phyloP scores from a whole-genome alignment of 1,139 yeast species.

The Wickerhamomyces sp. region DNA sequence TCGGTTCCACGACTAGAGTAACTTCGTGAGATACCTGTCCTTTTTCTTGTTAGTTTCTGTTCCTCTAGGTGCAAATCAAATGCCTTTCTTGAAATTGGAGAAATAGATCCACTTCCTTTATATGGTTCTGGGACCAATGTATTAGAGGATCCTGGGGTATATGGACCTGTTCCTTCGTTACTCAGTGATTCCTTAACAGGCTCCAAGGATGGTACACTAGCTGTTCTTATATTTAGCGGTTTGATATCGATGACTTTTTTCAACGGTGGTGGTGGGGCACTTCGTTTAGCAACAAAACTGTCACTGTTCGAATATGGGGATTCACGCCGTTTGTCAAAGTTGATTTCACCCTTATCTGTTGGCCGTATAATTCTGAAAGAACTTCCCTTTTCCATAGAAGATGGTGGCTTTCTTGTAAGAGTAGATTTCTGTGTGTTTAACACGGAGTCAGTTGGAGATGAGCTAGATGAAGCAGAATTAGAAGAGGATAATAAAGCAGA shows the following conservation, averaged over 20 bases:
- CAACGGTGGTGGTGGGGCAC: conserved; percentile 71
- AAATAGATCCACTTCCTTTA: conserved; percentile 29
- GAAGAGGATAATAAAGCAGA: too few species aligned
- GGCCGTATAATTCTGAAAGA: conserved; percentile 66
- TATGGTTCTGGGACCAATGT: conserved; percentile 37
- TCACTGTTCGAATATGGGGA: conserved; percentile 54
- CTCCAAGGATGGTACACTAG: conserved; percentile 14
- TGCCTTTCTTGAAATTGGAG: conserved; percentile 23
- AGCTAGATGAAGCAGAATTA: not conserved
- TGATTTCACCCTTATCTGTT: conserved; percentile 61
- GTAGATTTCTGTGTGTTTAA: conserved; percentile 15
- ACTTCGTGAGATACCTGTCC: not conserved
- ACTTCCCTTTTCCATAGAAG: conserved; percentile 6
- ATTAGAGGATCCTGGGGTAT: conserved; percentile 36
- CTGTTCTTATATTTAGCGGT: conserved; percentile 13
- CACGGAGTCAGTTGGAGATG: conserved; percentile 25
- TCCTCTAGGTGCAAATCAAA: conserved; percentile 5
- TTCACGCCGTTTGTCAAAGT: conserved; percentile 74
- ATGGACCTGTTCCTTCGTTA: conserved; percentile 26
- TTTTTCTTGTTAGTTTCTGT: not conserved
- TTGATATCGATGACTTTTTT: conserved; percentile 9
- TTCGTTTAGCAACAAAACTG: conserved; percentile 55
- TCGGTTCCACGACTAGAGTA: conserved; percentile 1
- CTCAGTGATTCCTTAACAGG: conserved; percentile 21
- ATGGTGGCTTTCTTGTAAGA: conserved; percentile 2